phyloP scores from a whole-genome alignment of 352 stramenopile genomes.

The Phytophthora sp. region DNA sequence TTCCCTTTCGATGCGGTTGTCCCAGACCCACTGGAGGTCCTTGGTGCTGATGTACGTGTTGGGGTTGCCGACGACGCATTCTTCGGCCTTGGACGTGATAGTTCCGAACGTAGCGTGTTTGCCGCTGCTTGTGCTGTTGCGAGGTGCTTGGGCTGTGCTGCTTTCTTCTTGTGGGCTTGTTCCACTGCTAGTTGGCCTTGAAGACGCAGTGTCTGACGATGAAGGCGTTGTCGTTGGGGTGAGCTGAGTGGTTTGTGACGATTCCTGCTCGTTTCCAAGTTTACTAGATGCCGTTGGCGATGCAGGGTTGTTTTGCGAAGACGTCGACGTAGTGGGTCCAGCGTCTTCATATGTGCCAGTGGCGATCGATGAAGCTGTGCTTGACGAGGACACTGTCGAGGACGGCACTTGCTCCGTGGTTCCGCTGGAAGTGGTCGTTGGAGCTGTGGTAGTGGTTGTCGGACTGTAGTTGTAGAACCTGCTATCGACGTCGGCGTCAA shows the following conservation, averaged over 20 bases:
- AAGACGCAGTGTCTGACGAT: neutral
- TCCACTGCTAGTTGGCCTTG: too few relatives aligned
- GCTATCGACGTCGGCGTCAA: neutral
- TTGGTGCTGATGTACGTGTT: constrained; percentile 10
- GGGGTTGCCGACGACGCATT: constrained; percentile 15
- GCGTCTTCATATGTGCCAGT: neutral
- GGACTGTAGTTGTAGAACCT: neutral
- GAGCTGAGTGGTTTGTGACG: neutral
- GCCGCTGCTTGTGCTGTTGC: neutral
- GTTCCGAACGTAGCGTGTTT: constrained; percentile 15
- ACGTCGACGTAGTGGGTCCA: neutral
- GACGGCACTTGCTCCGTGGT: neutral
- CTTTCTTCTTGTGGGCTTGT: too few relatives aligned
- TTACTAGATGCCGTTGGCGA: neutral
- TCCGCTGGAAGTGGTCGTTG: neutral
- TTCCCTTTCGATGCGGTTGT: neutral
- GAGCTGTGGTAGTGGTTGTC: neutral
- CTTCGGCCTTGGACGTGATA: constrained; percentile 5
- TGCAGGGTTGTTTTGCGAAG: too few relatives aligned
- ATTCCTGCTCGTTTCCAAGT: neutral
- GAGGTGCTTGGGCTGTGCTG: neutral
- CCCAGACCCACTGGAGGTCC: constrained; percentile 2
- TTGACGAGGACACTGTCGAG: neutral
- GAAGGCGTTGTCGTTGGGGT: neutral
- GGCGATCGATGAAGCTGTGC: neutral